Evolutionary conservation across 2,329 filamentous ascomycete genomes (phyloP), one percentile per base, ranked within the genome.

Genomic region (Fonsecaea monophora): DNA sequence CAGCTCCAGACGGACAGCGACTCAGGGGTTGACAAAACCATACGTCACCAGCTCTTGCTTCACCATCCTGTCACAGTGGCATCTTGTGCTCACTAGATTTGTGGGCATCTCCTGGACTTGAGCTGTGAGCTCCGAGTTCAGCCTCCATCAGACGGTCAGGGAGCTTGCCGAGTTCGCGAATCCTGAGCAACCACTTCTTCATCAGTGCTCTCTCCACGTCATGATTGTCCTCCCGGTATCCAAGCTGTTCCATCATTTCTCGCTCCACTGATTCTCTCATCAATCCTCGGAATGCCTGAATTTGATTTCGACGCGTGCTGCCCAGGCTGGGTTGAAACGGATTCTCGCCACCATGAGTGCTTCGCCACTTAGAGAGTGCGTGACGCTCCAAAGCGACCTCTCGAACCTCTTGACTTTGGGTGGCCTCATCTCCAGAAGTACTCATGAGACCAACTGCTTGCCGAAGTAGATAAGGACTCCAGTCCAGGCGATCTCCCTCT

Each of bases 391-490:
- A 21, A 6, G 50, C 53, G 18, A 42, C 21, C 6, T 55, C 37
- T 48, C 38, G 35, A 4, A 18, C 21, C 25, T 37, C 57, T 34
- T 50, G 38, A 8, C 4, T 21, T 34, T 15, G 25, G 12, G 13
- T 5, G 5, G 25, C 40, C 42, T 45, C 30, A 30, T 60, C 57
- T 8, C 30, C 40, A 15, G 57, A 15, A 35, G 34, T 48, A 34
- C 1, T 21, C 42, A 38, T 60, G 57, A 45, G 21, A 45, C 58
- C 57, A 32, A 37, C 25, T 15, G 62, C 66, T 42, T 45, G 35
- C 50, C 54, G 34, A 42, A 68, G 66, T 12, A 57, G n/a, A 13
- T 45, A 37, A 9, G 62, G 66, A 18, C 58, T 65, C 66, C 66
- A 68, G 37, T 35, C 37, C 9, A 61, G 10, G 3, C 42, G 18